Conservation (phyloP, 2,329 filamentous ascomycete species). For the Byssothecium circinans region DNA sequence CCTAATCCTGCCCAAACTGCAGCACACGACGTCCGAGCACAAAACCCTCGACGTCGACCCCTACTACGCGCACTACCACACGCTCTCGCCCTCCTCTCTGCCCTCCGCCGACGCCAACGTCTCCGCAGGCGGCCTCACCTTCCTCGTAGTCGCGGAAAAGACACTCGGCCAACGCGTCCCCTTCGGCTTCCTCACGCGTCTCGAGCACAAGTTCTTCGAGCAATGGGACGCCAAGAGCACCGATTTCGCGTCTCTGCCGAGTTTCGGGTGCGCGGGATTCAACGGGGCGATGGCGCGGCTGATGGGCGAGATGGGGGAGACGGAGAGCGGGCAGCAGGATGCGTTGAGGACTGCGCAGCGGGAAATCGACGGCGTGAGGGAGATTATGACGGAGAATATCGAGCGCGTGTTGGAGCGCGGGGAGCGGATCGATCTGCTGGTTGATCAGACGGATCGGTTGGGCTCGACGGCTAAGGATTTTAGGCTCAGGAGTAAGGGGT, state of each 20-base stretch:
- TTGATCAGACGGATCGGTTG: conserved; percentile 93
- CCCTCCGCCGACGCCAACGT: conserved; percentile 51
- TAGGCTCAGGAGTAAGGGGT: conserved; percentile 77
- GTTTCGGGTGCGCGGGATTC: conserved; percentile 88
- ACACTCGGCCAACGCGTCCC: conserved; percentile 83
- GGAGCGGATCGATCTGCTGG: conserved; percentile 88
- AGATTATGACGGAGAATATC: conserved; percentile 96
- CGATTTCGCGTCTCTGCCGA: conserved; percentile 75
- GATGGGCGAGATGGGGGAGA: conserved; percentile 83
- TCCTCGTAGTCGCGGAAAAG: conserved; percentile 83
- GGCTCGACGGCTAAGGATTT: conserved; percentile 91
- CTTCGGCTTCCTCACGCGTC: conserved; percentile 88
- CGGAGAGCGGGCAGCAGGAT: conserved; percentile 70
- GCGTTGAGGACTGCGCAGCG: conserved; percentile 79
- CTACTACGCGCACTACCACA: conserved; percentile 94
- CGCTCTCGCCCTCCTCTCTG: conserved; percentile 74
- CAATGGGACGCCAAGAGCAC: conserved; percentile 67
- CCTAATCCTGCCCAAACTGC: conserved; percentile 92
- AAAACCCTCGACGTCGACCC: conserved; percentile 91
- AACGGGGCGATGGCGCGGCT: conserved; percentile 75
- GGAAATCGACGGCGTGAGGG: conserved; percentile 89
- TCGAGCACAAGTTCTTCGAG: conserved; percentile 82
- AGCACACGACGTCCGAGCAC: conserved; percentile 77
- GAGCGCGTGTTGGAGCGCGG: conserved; percentile 82
- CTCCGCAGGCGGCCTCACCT: conserved; percentile 81